Evolutionary conservation across 2,329 filamentous ascomycete species (phyloP).

Genomic region (Colletotrichum coccodes): DNA sequence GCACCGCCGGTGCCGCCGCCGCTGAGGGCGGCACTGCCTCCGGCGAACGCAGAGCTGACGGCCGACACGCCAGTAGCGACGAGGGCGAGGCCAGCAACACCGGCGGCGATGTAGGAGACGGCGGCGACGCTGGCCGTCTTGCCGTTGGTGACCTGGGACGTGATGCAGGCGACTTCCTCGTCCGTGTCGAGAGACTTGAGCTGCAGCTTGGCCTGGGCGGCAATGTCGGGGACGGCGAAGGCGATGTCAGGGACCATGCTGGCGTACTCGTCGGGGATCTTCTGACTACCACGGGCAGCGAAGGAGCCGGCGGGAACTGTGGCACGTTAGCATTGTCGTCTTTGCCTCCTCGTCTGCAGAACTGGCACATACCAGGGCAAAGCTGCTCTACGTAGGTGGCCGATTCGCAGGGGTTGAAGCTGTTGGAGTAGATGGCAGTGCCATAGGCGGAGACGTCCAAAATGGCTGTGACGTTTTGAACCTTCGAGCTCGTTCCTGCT

Average conservation of each 20-base stretch:
- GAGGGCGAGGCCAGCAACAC: constrained; percentile 86
- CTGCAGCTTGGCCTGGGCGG: constrained; percentile 83
- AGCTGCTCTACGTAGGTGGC: constrained; percentile 76
- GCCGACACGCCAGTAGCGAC: constrained; percentile 78
- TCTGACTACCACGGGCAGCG: constrained; percentile 75
- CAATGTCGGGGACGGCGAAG: constrained; percentile 90
- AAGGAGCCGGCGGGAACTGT: constrained; percentile 81
- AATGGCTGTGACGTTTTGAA: constrained; percentile 83
- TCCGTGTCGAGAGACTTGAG: constrained; percentile 69
- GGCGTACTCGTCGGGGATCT: constrained; percentile 77
- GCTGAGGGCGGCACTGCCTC: constrained; percentile 60
- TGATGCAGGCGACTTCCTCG: constrained; percentile 77
- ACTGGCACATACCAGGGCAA: constrained; percentile 75
- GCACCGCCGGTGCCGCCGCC: constrained; percentile 66
- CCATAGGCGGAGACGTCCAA: constrained; percentile 88
- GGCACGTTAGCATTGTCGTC: constrained; percentile 33
- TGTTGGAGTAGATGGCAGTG: constrained; percentile 78
- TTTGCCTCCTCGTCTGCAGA: background rate
- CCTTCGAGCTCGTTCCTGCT: constrained; percentile 76
- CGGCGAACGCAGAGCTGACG: constrained; percentile 67
- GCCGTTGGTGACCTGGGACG: constrained; percentile 85
- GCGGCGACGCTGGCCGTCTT: constrained; percentile 81
- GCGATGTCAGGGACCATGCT: constrained; percentile 86
- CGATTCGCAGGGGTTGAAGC: constrained; percentile 83
- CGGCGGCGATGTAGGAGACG: constrained; percentile 85